These are phyloP conservation scores for Didymella keratinophila DNA, from an alignment of 2,329 filamentous ascomycete genomes.

Conservation along the genomic window DNA sequence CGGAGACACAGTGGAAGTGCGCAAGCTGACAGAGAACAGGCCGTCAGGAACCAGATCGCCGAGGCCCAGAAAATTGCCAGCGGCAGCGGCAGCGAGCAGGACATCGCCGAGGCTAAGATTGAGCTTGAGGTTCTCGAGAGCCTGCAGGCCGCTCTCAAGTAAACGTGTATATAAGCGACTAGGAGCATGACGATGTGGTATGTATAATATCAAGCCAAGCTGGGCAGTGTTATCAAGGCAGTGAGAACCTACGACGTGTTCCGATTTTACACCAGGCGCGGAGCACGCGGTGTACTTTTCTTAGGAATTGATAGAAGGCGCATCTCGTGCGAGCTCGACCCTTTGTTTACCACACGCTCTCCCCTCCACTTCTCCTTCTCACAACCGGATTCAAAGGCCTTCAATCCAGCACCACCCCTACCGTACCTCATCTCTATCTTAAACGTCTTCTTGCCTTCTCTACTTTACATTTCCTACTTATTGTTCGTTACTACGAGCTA, in stretches of 20 bases:
- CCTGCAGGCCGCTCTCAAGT: conserved; percentile 82
- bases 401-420: conserved; percentile 24
- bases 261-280: conserved; percentile 20
- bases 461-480: neutral
- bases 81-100: conserved; percentile 92
- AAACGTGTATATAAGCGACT: conserved; percentile 61
- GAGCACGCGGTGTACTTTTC: conserved; percentile 41
- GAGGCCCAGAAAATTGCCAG: conserved; percentile 95
- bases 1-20: neutral
- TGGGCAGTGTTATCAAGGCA: conserved; percentile 12
- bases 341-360: conserved; percentile 20
- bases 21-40: conserved; percentile 53
- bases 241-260: conserved; percentile 9
- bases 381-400: conserved; percentile 29
- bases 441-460: conserved; percentile 23
- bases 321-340: conserved; percentile 37
- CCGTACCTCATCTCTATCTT: conserved; percentile 16
- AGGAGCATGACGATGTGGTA: conserved; percentile 34
- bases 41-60: conserved; percentile 85
- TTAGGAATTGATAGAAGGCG: conserved; percentile 47
- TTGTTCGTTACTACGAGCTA: neutral
- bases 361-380: conserved; percentile 8
- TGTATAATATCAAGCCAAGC: conserved; percentile 45
- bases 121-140: conserved; percentile 95
- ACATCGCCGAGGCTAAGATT: conserved; percentile 98